phyloP scores from a whole-genome alignment of 495 filamentous ascomycete species.

The Aspergillus indologenus region DNA sequence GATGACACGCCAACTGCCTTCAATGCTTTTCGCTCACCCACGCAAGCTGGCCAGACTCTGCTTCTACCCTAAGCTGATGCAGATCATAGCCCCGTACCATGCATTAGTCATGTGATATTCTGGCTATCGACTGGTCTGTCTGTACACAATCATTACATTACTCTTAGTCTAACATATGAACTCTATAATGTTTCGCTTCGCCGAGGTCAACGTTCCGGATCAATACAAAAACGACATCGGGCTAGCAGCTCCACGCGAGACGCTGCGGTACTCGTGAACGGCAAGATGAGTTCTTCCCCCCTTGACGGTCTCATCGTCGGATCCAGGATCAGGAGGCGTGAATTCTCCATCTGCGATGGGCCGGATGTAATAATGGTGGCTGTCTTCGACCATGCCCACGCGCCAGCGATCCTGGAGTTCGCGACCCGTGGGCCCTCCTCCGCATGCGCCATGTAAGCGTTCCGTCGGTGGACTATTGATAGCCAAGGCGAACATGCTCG shows the following conservation, averaged over 20 bases:
- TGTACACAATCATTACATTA: background rate
- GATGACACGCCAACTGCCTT: no score
- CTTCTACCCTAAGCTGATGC: no score
- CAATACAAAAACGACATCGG: background rate
- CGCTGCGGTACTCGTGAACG: background rate
- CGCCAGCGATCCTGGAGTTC: conserved; percentile 60
- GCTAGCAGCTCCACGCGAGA: background rate
- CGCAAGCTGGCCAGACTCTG: no score
- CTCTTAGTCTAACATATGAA: background rate
- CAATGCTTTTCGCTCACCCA: no score
- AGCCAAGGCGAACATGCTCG: conserved; percentile 66
- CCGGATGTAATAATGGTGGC: conserved; percentile 39
- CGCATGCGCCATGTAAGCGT: conserved; percentile 59
- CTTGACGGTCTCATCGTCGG: background rate
- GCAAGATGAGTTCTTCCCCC: background rate
- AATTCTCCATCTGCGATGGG: conserved; percentile 28
- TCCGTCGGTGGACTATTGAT: conserved; percentile 62
- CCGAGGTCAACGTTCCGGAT: background rate
- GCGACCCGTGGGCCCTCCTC: conserved; percentile 52
- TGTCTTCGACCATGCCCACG: conserved; percentile 44
- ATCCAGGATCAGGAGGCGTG: background rate
- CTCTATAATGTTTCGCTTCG: background rate
- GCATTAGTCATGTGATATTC: no score
- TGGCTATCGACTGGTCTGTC: no score
- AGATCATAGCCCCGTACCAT: no score